phyloP scores from a whole-genome alignment of 306 rosid species.

The Luffa aegyptiaca region DNA sequence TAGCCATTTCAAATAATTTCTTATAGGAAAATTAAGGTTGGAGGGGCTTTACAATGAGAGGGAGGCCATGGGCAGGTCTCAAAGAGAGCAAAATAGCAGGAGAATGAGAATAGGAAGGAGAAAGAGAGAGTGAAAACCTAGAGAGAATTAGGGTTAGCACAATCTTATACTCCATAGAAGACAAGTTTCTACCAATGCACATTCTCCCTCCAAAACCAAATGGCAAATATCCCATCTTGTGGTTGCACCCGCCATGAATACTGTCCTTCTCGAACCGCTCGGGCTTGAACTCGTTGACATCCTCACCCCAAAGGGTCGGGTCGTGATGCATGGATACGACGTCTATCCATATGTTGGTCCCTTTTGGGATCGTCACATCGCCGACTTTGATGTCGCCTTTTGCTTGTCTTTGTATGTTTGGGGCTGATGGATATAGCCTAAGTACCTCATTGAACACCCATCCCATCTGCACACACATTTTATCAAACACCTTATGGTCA shows the following conservation, averaged over 20 bases:
- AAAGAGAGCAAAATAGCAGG: slow-evolving; percentile 60
- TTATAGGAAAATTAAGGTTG: not conserved
- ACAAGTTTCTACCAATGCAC: slow-evolving; percentile 77
- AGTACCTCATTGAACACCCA: slow-evolving; percentile 82
- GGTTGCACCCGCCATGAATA: slow-evolving; percentile 55
- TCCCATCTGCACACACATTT: slow-evolving; percentile 16
- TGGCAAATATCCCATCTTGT: slow-evolving; percentile 82
- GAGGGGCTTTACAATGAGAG: slow-evolving; percentile 39
- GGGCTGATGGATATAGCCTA: slow-evolving; percentile 76
- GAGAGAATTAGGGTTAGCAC: slow-evolving; percentile 52
- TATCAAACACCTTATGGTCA: not conserved
- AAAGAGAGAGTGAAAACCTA: slow-evolving; percentile 49
- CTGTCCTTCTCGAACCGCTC: slow-evolving; percentile 47
- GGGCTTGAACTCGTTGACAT: slow-evolving; percentile 63
- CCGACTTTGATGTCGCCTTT: slow-evolving; percentile 45
- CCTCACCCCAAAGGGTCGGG: slow-evolving; percentile 50
- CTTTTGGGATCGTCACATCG: slow-evolving; percentile 46
- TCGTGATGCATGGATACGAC: slow-evolving; percentile 80
- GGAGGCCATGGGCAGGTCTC: slow-evolving; percentile 56
- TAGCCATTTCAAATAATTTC: no score
- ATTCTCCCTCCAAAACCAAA: slow-evolving; percentile 89
- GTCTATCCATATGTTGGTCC: slow-evolving; percentile 86
- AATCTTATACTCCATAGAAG: slow-evolving; percentile 67
- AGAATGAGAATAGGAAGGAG: slow-evolving; percentile 45
- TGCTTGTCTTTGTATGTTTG: slow-evolving; percentile 82